Evolutionary conservation across 164 flowering plant species (phyloP).

Genomic region (Dillenia turbinata): DNA sequence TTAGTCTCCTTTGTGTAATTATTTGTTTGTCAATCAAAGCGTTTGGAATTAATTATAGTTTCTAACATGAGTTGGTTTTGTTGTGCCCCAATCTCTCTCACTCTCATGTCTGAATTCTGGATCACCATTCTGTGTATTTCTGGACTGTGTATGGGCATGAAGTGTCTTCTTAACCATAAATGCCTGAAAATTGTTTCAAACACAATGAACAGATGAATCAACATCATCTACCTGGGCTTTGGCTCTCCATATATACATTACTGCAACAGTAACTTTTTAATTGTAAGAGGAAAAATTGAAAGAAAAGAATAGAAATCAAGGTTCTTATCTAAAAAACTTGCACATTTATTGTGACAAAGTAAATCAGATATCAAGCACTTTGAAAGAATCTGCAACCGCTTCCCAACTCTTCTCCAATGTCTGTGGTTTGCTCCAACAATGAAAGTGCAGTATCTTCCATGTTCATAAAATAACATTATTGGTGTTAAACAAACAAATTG

Average conservation of each 20-base stretch:
- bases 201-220: no score
- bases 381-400: conserved; percentile 88
- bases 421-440: conserved; percentile 78
- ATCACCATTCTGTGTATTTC: no score
- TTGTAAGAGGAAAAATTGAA: no score
- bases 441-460: conserved; percentile 78
- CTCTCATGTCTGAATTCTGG: background rate
- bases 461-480: conserved; percentile 6
- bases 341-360: no score
- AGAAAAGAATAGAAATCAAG: no score
- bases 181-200: no score
- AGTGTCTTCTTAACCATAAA: no score
- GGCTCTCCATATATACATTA: background rate
- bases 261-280: no score
- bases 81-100: background rate
- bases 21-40: conserved; percentile 37
- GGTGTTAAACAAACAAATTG: background rate
- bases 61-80: conserved; percentile 1
- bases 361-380: conserved; percentile 50
- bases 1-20: conserved; percentile 30
- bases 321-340: no score
- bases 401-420: conserved; percentile 63
- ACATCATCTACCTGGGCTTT: background rate
- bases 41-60: conserved; percentile 5
- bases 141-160: no score